Conservation (phyloP, 2,329 filamentous ascomycete genomes). For the Colletotrichum sp. region DNA sequence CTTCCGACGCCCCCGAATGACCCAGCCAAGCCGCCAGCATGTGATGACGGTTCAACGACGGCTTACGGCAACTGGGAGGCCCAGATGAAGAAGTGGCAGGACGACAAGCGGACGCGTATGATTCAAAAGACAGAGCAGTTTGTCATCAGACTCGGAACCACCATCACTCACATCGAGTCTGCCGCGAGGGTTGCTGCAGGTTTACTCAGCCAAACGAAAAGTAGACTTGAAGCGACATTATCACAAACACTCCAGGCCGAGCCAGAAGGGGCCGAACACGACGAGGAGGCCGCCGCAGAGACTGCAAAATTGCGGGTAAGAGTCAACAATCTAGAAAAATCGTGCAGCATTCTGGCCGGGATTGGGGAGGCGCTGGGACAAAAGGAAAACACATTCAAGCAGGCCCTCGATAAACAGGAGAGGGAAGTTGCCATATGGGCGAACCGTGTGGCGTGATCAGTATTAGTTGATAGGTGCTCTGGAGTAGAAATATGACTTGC, state of each 20-base stretch:
- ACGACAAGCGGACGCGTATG: neutral
- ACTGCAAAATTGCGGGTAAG: neutral
- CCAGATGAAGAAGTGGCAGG: neutral
- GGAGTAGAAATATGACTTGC: neutral
- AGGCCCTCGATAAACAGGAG: neutral
- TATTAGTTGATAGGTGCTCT: neutral
- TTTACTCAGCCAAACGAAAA: neutral
- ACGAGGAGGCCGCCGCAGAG: neutral
- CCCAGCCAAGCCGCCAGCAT: neutral
- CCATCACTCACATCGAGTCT: neutral
- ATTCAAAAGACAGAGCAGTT: neutral
- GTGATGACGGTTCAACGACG: neutral
- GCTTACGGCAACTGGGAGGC: neutral
- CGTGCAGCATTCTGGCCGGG: neutral
- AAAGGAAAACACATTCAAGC: neutral
- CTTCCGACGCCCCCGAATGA: neutral
- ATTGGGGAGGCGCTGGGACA: neutral
- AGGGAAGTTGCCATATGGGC: neutral
- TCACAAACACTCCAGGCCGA: neutral
- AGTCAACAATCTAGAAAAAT: neutral
- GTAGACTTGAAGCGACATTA: neutral
- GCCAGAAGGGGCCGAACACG: neutral
- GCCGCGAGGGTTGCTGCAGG: neutral
- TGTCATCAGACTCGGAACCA: fast-evolving
- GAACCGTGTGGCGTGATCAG: neutral